Base-by-base conservation (phyloP, 75 land plant species). In the Larix kaempferi region DNA sequence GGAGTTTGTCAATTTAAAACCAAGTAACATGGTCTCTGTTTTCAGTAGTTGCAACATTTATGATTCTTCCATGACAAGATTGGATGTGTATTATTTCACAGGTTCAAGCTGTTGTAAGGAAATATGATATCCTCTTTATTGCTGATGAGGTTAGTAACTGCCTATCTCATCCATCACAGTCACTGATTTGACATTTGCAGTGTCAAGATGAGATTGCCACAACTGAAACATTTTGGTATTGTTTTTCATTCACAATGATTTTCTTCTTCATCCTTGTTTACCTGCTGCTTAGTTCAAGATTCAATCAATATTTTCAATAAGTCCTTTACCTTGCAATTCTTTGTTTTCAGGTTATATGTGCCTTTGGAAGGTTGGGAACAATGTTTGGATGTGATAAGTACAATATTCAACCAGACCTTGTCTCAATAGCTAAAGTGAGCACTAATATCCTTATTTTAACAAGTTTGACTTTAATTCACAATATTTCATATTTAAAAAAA, bases 361-460 rank as follows among this genome's bases (percentile, higher is more conserved):
- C 95, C n/a, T 96, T 96, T 88, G 99, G 99, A 80, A 90, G 99
- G 80, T 84, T 96, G 8, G 99, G 99, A 13, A 83, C 97, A 52
- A 96, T 95, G 98, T 97, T 89, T 86, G 99, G 96, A 23, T 95
- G 98, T 84, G 99, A 97, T 64, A 92, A 91, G 79, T 97, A 87
- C 76, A 83, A 82, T 57, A 97, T 97, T 64, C 88, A 94, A 65
- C 99, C 99, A 5, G 98, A 97, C 78, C 98, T 97, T 83, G 98
- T 97, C 10, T 89, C 93, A 21, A 56, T 97, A 37, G 99, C 99
- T 44, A 97, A 97, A 89, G 99, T 97, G 67, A 80, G 63, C 44
- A 54, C 6, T 57, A 56, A 14, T 56, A 74, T 79, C 63, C 39
- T 39, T 23, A 13, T 29, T 44, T 69, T 27, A 27, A 71, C 13